Conservation (phyloP, 2,329 filamentous ascomycete genomes). For the Talaromyces verruculosus region DNA sequence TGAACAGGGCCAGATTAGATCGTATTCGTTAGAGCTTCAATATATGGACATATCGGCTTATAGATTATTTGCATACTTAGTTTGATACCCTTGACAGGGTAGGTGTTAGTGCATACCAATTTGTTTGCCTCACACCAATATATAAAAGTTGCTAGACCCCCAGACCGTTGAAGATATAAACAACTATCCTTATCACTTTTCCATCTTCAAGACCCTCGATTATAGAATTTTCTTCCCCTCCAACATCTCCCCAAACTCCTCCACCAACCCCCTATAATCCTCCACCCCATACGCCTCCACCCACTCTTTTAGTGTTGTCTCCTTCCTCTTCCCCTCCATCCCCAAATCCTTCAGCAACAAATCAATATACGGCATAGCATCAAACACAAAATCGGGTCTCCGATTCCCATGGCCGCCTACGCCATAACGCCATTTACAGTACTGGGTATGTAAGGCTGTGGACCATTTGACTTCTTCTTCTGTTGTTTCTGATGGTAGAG, state of each 20-base stretch:
- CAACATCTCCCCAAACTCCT: conserved; percentile 34
- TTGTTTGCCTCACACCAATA: background rate
- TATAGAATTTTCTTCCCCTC: conserved; percentile 5
- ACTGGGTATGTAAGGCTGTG: conserved; percentile 65
- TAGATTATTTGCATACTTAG: background rate
- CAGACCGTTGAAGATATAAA: too few species aligned
- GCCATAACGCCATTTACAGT: conserved; percentile 66
- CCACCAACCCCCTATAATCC: conserved; percentile 45
- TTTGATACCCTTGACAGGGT: background rate
- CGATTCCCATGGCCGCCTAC: conserved; percentile 57
- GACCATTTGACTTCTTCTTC: conserved; percentile 39
- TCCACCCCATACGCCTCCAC: conserved; percentile 40
- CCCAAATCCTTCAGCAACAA: conserved; percentile 66
- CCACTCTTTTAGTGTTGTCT: conserved; percentile 33
- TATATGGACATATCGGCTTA: background rate
- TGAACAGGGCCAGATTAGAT: conserved; percentile 72
- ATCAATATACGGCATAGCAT: conserved; percentile 72
- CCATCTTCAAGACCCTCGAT: background rate
- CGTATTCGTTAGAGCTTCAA: conserved; percentile 44
- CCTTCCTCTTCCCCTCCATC: conserved; percentile 49
- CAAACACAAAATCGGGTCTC: conserved; percentile 68
- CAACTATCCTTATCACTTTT: background rate
- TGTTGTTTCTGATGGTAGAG: background rate
- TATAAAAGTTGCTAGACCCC: too few species aligned
- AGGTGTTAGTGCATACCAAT: background rate